phyloP scores from a whole-genome alignment of 148 eudicot species.

The Dysphania ambrosioides region DNA sequence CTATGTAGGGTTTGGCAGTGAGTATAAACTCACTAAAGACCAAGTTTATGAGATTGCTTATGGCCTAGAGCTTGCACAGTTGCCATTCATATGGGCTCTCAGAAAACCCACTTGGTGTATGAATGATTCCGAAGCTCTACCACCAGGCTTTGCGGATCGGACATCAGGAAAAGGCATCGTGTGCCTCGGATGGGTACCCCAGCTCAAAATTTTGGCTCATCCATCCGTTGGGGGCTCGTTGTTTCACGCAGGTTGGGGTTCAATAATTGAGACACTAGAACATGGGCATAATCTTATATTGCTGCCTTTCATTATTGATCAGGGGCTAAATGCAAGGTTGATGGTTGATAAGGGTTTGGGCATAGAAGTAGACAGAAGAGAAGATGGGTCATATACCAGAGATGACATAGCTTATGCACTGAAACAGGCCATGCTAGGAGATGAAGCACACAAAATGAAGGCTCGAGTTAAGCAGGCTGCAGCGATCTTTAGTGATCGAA shows the following conservation, averaged over 20 bases:
- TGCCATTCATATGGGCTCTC: slow-evolving; percentile 44
- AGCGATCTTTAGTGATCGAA: too few relatives aligned
- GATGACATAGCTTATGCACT: slow-evolving; percentile 36
- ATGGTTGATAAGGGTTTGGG: slow-evolving; percentile 40
- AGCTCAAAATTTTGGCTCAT: slow-evolving; percentile 38
- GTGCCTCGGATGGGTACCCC: slow-evolving; percentile 44
- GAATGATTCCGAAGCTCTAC: slow-evolving; percentile 17
- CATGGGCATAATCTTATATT: slow-evolving; percentile 35
- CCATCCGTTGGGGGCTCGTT: slow-evolving; percentile 38
- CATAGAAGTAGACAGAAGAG: slow-evolving; percentile 36
- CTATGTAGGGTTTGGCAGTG: slow-evolving; percentile 47
- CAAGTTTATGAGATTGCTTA: slow-evolving; percentile 41
- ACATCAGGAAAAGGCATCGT: slow-evolving; percentile 18
- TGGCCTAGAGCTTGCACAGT: slow-evolving; percentile 34
- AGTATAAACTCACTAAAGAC: slow-evolving; percentile 31
- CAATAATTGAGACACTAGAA: slow-evolving; percentile 35
- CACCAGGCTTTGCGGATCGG: slow-evolving; percentile 12
- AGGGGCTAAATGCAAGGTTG: slow-evolving; percentile 37
- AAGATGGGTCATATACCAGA: slow-evolving; percentile 42
- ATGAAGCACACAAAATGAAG: too few relatives aligned
- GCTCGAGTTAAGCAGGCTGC: too few relatives aligned
- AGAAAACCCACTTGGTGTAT: slow-evolving; percentile 33
- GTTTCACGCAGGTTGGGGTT: slow-evolving; percentile 40
- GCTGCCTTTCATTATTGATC: slow-evolving; percentile 39
- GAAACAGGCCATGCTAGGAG: too few relatives aligned